phyloP scores from a whole-genome alignment of 441 rosid genomes.

The Adansonia rubrostipa region DNA sequence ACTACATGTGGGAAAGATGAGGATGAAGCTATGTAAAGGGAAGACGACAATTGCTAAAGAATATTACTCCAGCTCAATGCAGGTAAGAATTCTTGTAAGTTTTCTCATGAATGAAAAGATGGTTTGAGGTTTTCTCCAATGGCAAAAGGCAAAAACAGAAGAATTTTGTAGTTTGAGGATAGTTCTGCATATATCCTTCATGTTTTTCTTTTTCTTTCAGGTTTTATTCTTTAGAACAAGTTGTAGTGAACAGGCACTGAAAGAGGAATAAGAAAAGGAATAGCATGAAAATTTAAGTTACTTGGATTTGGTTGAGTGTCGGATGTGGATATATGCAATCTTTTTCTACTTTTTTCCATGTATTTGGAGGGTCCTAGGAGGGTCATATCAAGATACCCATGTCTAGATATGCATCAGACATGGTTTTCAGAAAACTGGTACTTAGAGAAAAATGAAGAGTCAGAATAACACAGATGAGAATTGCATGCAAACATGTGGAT shows the following conservation, averaged over 20 bases:
- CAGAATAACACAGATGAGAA: background rate
- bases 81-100: constrained; percentile 42
- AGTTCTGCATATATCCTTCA: constrained; percentile 3
- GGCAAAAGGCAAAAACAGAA: background rate
- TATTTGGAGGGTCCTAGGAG: no score
- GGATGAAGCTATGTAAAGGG: constrained; percentile 88
- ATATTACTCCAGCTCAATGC: constrained; percentile 84
- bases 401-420: no score
- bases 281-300: no score
- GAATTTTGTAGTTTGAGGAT: background rate
- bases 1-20: constrained; percentile 94
- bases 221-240: background rate
- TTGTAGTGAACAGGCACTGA: background rate
- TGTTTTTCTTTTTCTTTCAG: background rate
- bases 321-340: background rate
- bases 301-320: background rate
- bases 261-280: background rate
- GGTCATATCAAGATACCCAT: no score
- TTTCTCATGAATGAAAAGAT: background rate
- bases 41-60: constrained; percentile 74
- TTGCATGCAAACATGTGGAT: background rate
- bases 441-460: no score
- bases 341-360: no score
- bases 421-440: no score
- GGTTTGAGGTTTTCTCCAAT: background rate